These are phyloP conservation scores for Russula brevipes DNA, from an alignment of 768 basidiomycete species.

Conservation along the genomic window DNA sequence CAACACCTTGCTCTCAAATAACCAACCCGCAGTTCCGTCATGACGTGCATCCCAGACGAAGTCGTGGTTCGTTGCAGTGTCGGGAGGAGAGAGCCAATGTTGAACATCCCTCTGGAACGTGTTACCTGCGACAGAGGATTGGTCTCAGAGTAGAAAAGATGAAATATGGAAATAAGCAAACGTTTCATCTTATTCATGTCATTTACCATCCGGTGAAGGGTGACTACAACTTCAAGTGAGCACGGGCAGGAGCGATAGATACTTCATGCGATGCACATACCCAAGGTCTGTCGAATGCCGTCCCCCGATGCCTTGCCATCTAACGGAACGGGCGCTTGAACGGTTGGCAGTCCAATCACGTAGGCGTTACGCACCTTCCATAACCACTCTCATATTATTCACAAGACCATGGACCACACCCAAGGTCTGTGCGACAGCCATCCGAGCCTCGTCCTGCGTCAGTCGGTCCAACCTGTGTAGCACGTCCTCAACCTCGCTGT, in stretches of 20 bases:
- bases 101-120: background rate
- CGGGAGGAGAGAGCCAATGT: background rate
- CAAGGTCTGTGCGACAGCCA: background rate
- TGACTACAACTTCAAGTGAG: background rate
- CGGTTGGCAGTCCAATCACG: background rate
- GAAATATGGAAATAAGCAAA: background rate
- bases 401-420: background rate
- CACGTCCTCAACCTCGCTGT: background rate
- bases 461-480: background rate
- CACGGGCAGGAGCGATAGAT: background rate
- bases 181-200: constrained; percentile 5
- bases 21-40: background rate
- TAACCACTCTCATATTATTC: background rate
- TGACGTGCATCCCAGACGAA: background rate
- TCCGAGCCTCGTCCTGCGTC: background rate
- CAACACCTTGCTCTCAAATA: background rate
- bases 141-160: too few species aligned
- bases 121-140: background rate
- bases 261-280: background rate
- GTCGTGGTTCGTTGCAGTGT: background rate
- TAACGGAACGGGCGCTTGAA: background rate
- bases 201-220: background rate
- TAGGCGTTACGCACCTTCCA: background rate
- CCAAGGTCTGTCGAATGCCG: background rate
- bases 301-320: background rate